These are phyloP conservation scores for Candida tropicalis DNA, from an alignment of 1,139 yeast genomes.

Conservation along the genomic window DNA sequence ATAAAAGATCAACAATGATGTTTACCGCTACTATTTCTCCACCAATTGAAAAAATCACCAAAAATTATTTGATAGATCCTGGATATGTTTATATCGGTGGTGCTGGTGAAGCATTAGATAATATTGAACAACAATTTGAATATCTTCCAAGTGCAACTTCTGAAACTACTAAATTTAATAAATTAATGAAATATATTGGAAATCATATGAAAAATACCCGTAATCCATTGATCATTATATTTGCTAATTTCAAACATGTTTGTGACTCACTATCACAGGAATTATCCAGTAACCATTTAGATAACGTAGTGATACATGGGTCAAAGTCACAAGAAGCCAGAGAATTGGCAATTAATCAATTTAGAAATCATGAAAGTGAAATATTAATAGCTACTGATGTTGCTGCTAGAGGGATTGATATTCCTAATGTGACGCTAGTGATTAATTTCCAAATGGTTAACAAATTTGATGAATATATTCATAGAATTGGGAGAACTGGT, in stretches of 20 bases:
- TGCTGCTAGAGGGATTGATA: slow-evolving; percentile 96
- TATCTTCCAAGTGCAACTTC: slow-evolving; percentile 28
- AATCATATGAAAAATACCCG: slow-evolving; percentile 38
- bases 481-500: slow-evolving; percentile 95
- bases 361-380: slow-evolving; percentile 62
- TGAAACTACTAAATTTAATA: slow-evolving; percentile 24
- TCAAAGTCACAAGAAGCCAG: slow-evolving; percentile 86
- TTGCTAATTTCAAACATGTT: slow-evolving; percentile 74
- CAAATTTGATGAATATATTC: slow-evolving; percentile 81
- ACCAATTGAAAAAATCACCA: slow-evolving; percentile 66
- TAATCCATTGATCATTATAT: slow-evolving; percentile 56
- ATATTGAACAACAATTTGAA: slow-evolving; percentile 71
- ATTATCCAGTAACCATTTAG: slow-evolving; percentile 41
- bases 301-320: slow-evolving; percentile 76
- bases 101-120: slow-evolving; percentile 62
- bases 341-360: slow-evolving; percentile 70
- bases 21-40: slow-evolving; percentile 93
- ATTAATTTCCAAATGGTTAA: slow-evolving; percentile 84
- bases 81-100: slow-evolving; percentile 74
- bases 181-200: slow-evolving; percentile 25
- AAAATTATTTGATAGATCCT: slow-evolving; percentile 61
- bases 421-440: slow-evolving; percentile 82
- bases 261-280: slow-evolving; percentile 67
- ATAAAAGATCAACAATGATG: slow-evolving; percentile 64
- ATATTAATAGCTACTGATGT: slow-evolving; percentile 90